Base-by-base conservation (phyloP, 1,284 basidiomycete species). In the Trichosporon ovoides region DNA sequence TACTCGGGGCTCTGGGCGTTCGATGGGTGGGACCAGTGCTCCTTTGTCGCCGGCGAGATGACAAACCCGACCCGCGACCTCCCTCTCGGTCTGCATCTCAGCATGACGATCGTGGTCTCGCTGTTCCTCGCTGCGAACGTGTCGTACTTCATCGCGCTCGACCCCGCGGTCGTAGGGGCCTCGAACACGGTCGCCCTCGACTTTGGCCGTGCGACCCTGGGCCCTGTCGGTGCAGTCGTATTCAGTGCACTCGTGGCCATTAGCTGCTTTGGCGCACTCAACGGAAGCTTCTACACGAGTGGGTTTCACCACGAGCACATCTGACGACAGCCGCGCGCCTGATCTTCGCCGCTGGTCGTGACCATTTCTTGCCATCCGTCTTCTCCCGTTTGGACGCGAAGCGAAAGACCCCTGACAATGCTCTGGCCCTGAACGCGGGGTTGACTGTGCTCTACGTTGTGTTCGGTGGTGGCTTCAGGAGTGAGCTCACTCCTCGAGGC, bases 1-100 rank as follows among this genome's bases (percentile, higher is more conserved):
- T 99, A 98, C 77, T 95, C 91, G 12, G 92, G 92, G 0, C 78
- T 98, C 1, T 98, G 93, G 92, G 92, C 92, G 1, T 92, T 91
- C 68, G 91, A 94, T 72, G 92, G 94, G 0, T 97, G 92, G 90
- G 75, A 76, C 56, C 70, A 73, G 46, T 74, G 73, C 54, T 70
- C 92, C 73, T 97, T 89, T 66, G 89, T 98, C 3, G 91, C 89
- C 7, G 94, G 93, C 24, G 94, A 97, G 74, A 91, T 98, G 81
- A 82, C 83, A 56, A 83, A 88, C 59, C 86, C 90, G 1, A 85
- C 87, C 65, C 87, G 85, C 66, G 92, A 93, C 69, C 87, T 98
- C 49, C 94, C 94, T 0, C 81, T 87, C 57, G 87, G 89, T 0
- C 92, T 98, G 49, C 93, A 97, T 72, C 80, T 82, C 4, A 95